Evolutionary conservation across 2,329 filamentous ascomycete species (phyloP), one percentile per base, ranked within the genome.

Genomic region (Phoma herbarum): DNA sequence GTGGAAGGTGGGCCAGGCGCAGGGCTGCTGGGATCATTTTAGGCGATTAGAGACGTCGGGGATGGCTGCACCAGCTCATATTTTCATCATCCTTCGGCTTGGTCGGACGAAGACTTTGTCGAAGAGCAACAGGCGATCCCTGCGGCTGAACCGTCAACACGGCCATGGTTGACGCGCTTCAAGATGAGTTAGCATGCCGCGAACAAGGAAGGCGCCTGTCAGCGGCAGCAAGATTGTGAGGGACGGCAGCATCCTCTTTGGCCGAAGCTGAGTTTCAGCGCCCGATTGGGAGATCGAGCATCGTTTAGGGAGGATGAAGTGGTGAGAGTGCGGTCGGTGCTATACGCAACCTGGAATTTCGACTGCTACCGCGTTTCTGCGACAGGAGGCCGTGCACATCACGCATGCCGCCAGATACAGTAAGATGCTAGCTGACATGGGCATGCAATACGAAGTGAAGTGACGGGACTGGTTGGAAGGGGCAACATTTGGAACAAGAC

Each of bases 21-120:
- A 75, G 68, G 72, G 73, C 71, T 74, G 70, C 67, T 65, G 68
- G 72, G 70, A 55, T 68, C 45, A 35, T 60, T 55, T 46, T 66
- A 61, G 66, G 70, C 67, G 63, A 72, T 70, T 67, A 71, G 69
- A 69, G 59, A 62, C 62, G 65, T 62, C 52, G 51, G 62, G 65
- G 61, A 63, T 59, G 57, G 61, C 66, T 57, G 65, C 64, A 67
- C 67, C 65, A 68, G 62, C 64, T 55, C 51, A 50, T 44, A 50
- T 53, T 44, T 53, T 61, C 61, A 61, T 61, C 49, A 33, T 63
- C 55, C 52, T 61, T 59, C 64, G 60, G 65, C 62, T 68, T 42
- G 47, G 51, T 59, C 63, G 67, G 62, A 66, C 55, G 54, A 51
- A 57, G 57, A 66, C 59, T 45, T 66, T 22, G 60, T 66, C 52